Evolutionary conservation across 768 basidiomycete species (phyloP).

Genomic region (Russula brevipes): DNA sequence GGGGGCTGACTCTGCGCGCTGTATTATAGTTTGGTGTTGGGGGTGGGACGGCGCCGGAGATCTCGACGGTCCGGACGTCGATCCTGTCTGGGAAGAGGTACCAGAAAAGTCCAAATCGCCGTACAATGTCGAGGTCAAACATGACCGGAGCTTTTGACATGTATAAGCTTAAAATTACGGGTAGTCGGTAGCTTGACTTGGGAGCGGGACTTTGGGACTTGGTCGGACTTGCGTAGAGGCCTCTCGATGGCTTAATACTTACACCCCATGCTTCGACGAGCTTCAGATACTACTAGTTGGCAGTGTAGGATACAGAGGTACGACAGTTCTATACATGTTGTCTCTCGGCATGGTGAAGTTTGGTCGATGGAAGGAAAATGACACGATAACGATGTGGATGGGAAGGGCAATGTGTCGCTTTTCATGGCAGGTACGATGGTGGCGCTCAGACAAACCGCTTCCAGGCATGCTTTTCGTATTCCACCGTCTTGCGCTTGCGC

Average conservation of each 20-base stretch:
- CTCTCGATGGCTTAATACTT: constrained; percentile 3
- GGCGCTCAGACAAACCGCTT: constrained; percentile 49
- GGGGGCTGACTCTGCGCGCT: not conserved
- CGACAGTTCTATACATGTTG: constrained; percentile 6
- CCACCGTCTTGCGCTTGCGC: constrained; percentile 45
- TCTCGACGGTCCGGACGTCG: constrained; percentile 94
- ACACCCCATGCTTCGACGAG: not conserved
- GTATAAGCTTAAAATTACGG: not conserved
- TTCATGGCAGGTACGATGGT: not conserved
- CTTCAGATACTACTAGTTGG: not conserved
- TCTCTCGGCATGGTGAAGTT: not conserved
- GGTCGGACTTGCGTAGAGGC: not conserved
- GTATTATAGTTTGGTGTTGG: constrained; percentile 90
- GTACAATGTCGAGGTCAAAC: constrained; percentile 64
- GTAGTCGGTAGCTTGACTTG: not conserved
- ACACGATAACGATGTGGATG: not conserved
- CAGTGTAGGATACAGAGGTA: constrained; percentile 11
- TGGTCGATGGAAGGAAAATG: not conserved
- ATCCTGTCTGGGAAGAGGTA: constrained; percentile 93
- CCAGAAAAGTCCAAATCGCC: constrained; percentile 53
- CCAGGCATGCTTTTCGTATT: constrained; percentile 78
- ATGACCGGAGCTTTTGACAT: constrained; percentile 44
- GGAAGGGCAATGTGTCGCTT: not conserved
- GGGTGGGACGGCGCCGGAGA: constrained; percentile 99
- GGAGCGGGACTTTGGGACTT: not conserved